Conservation (phyloP, 352 stramenopile genomes). For the Globisporangium mamillatum region DNA sequence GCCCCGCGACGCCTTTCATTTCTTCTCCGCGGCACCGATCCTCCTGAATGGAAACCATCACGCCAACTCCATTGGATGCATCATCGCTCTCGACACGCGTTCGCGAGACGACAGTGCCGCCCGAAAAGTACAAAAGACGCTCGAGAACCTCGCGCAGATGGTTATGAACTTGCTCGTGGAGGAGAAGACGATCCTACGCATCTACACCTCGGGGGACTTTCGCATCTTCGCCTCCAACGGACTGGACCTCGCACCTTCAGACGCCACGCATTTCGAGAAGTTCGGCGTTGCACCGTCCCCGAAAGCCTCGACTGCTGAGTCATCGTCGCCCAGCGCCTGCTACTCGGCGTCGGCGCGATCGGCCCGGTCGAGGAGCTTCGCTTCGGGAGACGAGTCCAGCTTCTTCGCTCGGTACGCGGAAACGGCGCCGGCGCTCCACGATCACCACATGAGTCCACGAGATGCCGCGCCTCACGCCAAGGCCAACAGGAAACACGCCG, state of each 20-base stretch:
- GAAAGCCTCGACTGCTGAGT: background rate
- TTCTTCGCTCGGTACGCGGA: conserved; percentile 17
- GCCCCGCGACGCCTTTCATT: conserved; percentile 37
- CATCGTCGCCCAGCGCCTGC: background rate
- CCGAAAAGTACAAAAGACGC: conserved; percentile 49
- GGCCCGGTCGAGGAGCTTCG: conserved; percentile 12
- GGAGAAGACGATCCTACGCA: conserved; percentile 54
- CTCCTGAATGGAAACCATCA: conserved; percentile 10
- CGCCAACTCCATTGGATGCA: conserved; percentile 40
- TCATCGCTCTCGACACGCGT: conserved; percentile 59
- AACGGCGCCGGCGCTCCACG: background rate
- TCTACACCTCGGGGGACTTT: conserved; percentile 67
- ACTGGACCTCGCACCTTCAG: conserved; percentile 24
- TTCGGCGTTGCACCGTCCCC: conserved; percentile 34
- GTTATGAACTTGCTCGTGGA: conserved; percentile 58
- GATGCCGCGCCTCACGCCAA: background rate
- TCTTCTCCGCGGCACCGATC: conserved; percentile 62
- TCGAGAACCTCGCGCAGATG: conserved; percentile 58
- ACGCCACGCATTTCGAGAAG: conserved; percentile 25
- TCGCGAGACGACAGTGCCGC: conserved; percentile 30
- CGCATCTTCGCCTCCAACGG: conserved; percentile 46
- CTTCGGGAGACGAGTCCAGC: conserved; percentile 3
- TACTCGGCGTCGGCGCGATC: background rate
- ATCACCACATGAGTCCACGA: background rate
- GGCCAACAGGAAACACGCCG: conserved; percentile 10